Evolutionary conservation across 2,329 filamentous ascomycete species (phyloP).

Genomic region (Pseudocercospora vitis): DNA sequence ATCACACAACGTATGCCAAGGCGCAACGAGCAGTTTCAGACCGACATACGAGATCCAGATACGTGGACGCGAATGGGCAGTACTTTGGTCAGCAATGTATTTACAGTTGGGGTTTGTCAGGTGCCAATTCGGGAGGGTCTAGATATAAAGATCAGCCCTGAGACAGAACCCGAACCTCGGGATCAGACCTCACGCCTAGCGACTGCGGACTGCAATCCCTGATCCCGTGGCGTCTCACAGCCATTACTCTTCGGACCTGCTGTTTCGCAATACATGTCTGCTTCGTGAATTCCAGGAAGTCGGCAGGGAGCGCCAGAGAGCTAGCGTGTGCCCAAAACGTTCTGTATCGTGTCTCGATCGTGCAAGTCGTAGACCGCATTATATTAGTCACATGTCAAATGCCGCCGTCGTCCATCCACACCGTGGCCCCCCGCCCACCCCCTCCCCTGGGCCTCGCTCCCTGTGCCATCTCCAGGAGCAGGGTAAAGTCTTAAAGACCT

Average conservation of each 20-base stretch:
- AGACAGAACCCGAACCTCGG: not conserved
- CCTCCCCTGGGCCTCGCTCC: no score
- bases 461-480: no score
- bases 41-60: not conserved
- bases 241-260: not conserved
- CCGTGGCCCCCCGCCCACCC: no score
- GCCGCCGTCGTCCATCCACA: no score
- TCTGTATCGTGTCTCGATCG: not conserved
- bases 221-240: not conserved
- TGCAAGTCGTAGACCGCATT: no score
- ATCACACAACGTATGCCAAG: no score
- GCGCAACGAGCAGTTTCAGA: not conserved
- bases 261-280: not conserved
- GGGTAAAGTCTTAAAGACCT: not conserved
- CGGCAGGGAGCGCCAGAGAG: not conserved
- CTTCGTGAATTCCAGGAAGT: not conserved
- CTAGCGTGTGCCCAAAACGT: not conserved
- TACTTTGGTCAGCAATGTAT: slow-evolving; percentile 5
- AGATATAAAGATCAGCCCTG: not conserved
- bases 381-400: no score
- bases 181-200: not conserved
- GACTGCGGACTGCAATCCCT: not conserved
- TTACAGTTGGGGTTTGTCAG: slow-evolving; percentile 2
- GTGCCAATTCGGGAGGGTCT: not conserved
- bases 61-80: not conserved